Percentiles rank a stretch among this genome's conserved stretches.
phyloP scores from a whole-genome alignment of 2,329 filamentous ascomycete species.

The Blastomyces silverae region DNA sequence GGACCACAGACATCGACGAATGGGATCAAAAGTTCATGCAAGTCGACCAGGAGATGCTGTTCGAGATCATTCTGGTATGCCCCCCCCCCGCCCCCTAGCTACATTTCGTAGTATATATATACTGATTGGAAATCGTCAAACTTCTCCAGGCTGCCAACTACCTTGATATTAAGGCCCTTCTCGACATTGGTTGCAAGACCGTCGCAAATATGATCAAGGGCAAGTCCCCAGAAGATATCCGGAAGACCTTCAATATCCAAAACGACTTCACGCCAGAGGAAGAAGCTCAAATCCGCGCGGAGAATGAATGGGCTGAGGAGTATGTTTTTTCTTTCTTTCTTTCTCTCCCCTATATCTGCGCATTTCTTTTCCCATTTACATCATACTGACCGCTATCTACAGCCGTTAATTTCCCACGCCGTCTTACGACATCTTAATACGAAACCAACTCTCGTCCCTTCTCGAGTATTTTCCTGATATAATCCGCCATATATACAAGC shows the following conservation, averaged over 20 bases:
- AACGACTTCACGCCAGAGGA: conserved; percentile 99
- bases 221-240: conserved; percentile 98
- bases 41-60: conserved; percentile 99
- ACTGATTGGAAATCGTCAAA: background rate
- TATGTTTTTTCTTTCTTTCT: conserved; percentile 31
- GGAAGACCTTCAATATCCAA: conserved; percentile 99
- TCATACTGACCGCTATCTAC: background rate
- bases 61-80: conserved; percentile 93
- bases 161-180: conserved; percentile 94
- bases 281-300: conserved; percentile 91
- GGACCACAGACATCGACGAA: conserved; percentile 97
- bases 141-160: conserved; percentile 79
- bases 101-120: background rate
- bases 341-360: background rate
- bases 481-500: background rate
- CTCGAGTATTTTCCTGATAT: background rate
- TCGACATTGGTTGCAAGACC: conserved; percentile 98
- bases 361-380: conserved; percentile 14
- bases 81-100: background rate
- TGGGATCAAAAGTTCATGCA: conserved; percentile 99
- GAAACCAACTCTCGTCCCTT: background rate
- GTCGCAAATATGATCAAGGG: conserved; percentile 99
- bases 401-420: conserved; percentile 2
- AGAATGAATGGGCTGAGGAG: conserved; percentile 90
- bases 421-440: background rate